These are phyloP conservation scores for Cystobasidium onofrii DNA, from an alignment of 768 basidiomycete species.

Conservation along the genomic window DNA sequence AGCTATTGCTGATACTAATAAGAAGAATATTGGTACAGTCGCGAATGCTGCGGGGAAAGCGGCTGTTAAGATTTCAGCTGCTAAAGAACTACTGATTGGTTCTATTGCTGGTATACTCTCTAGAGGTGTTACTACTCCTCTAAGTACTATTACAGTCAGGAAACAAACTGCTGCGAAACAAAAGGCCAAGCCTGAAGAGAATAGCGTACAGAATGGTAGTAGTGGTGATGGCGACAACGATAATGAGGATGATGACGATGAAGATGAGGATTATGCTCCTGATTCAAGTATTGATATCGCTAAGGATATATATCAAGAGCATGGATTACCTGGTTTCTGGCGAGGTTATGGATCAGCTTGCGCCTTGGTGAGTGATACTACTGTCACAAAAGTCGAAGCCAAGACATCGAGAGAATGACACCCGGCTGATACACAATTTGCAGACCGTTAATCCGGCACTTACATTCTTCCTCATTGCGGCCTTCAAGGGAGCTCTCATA, in stretches of 20 bases:
- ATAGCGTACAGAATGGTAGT: neutral
- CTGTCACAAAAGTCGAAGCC: neutral
- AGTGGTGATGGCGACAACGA: neutral
- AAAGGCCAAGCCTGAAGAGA: neutral
- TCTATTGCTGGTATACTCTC: slow-evolving; percentile 56
- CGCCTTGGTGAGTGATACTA: neutral
- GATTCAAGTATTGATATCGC: slow-evolving; percentile 25
- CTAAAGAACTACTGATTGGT: slow-evolving; percentile 55
- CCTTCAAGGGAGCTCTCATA: slow-evolving; percentile 50
- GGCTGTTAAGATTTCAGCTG: slow-evolving; percentile 41
- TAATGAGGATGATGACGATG: slow-evolving; percentile 9
- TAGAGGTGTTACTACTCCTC: slow-evolving; percentile 54
- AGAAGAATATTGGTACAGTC: neutral
- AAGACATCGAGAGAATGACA: neutral
- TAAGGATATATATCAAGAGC: slow-evolving; percentile 16
- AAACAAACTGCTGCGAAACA: slow-evolving; percentile 48
- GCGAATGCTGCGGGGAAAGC: neutral
- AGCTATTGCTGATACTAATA: neutral
- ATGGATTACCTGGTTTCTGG: slow-evolving; percentile 23
- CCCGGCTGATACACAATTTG: neutral
- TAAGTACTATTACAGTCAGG: slow-evolving; percentile 55
- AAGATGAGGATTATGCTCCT: slow-evolving; percentile 15
- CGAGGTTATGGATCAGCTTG: slow-evolving; percentile 21
- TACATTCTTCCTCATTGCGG: slow-evolving; percentile 54
- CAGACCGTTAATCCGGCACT: slow-evolving; percentile 54